Base-by-base conservation (phyloP, 345 rosid species). In the Hypericum perforatum region DNA sequence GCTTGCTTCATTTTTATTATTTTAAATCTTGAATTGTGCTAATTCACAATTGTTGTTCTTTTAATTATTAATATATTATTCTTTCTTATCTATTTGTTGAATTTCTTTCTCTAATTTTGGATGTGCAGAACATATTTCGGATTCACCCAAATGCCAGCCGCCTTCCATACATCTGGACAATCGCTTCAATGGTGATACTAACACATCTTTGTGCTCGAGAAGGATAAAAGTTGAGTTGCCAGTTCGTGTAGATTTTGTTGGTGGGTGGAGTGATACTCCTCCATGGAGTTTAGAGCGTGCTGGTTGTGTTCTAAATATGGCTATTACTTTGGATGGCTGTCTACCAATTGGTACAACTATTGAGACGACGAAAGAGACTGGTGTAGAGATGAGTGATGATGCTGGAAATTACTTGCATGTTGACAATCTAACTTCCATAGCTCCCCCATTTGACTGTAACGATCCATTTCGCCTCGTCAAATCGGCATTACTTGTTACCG, bases 241-340 rank as follows among this genome's bases (percentile, higher is more conserved):
- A 10, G 95, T 92, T 62, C 90, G 94, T 11, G 84, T 92, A 56
- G 94, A 92, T 66, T 88, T 92, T 78, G 96, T 77, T 43, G 98
- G 98, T 45, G 95, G 98, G 49, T 92, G 96, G 98, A 92, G 96
- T 57, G 98, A 87, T 56, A 91, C 98, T 66, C 98, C 98, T 63
- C 98, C 96, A 45, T 87, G 96, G 95, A 87, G 96, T 72, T 67
- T 88, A 69, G 96, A 92, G 77, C 95, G 98, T 53, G 82, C 90
- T 48, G 96, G 96, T n/a, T 79, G 75, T 56, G 96, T 92, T 68
- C 74, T 88, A 50, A 92, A 88, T 70, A 83, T 92, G 95, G 90
- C 98, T 59, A 71, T 92, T 68, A 73, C 79, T 49, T 56, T 92
- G 65, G 95, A 80, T 63, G 85, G 78, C 63, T 78, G 82, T 63